Base-by-base conservation (phyloP, 2,329 filamentous ascomycete genomes). In the Thielaviopsis musarum region DNA sequence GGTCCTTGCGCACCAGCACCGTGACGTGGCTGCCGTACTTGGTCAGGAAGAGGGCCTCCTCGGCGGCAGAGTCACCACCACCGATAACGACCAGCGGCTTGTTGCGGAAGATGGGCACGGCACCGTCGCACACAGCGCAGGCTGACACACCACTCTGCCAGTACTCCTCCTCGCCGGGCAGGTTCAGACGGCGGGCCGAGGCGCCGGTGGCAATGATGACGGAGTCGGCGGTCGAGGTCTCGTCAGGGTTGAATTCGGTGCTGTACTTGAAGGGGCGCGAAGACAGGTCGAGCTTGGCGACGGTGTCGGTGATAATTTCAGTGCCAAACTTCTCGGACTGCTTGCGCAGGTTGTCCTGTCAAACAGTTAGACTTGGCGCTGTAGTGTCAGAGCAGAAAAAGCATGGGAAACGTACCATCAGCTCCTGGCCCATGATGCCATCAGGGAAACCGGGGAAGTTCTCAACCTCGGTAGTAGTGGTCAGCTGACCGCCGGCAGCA, bases 91-190 rank as follows among this genome's bases (percentile, higher is more conserved):
- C 88, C 59, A 98, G 78, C 9, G 87, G 91, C 79, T 95, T 95
- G 73, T 96, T 89, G 66, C 91, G 82, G 84, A 95, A 98, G 72
- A 98, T 96, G 62, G 93, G 93, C 54, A 97, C 85, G 56, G 91
- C 93, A 64, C 93, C 93, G 69, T 98, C 93, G 74, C 93, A 98
- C 55, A 98, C 93, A 38, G 93, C 93, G 73, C 93, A 98, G 56
- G 93, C 93, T 57, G 87, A 93, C 69, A 98, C 89, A 65, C 93
- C 93, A 71, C 87, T 93, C 71, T 95, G 91, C 94, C 94, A 98
- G 81, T 90, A 98, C 71, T 84, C 87, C 59, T 95, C 87, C 77
- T 98, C 93, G 59, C 93, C 94, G 13, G 83, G 77, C 54, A 98
- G 81, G 70, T 85, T 77, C 59, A 98, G 76, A 64, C 94, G 82